These are phyloP conservation scores for Ganoderma meredithae DNA, from an alignment of 1,284 basidiomycete genomes.

Conservation along the genomic window DNA sequence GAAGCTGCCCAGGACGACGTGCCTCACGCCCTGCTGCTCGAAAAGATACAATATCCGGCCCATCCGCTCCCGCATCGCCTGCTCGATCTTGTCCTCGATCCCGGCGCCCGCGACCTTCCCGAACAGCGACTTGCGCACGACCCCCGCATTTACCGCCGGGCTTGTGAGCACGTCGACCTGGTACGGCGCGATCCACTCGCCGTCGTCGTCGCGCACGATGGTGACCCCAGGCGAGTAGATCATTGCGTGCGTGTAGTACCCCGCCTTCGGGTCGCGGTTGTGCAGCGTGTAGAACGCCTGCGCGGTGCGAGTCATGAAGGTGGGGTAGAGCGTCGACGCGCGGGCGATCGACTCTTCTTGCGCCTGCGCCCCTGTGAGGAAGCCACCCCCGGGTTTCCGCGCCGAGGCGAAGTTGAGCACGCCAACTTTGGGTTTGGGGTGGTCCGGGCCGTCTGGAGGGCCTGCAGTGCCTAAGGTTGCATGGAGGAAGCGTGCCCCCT, in stretches of 20 bases:
- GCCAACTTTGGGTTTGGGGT: conserved; percentile 53
- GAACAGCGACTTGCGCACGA: conserved; percentile 50
- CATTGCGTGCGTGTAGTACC: conserved; percentile 74
- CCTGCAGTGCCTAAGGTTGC: conserved; percentile 20
- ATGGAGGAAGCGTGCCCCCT: conserved; percentile 49
- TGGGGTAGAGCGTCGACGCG: conserved; percentile 67
- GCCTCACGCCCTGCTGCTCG: conserved; percentile 60
- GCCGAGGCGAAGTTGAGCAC: conserved; percentile 77
- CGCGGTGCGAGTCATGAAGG: conserved; percentile 59
- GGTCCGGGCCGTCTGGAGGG: conserved; percentile 22
- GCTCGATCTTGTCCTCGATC: conserved; percentile 58
- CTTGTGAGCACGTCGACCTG: conserved; percentile 68
- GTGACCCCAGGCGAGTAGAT: conserved; percentile 66
- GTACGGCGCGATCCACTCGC: conserved; percentile 60
- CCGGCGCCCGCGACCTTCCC: conserved; percentile 44
- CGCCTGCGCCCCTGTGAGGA: conserved; percentile 67
- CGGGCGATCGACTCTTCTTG: conserved; percentile 80
- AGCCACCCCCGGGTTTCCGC: conserved; percentile 73
- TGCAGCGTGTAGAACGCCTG: conserved; percentile 67
- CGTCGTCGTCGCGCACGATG: conserved; percentile 64
- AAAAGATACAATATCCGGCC: conserved; percentile 68
- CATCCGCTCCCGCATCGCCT: conserved; percentile 74
- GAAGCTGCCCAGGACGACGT: conserved; percentile 74
- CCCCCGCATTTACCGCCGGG: conserved; percentile 73
- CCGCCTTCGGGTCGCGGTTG: conserved; percentile 53